A percentile compares a stretch with the other conserved stretches of the same genome.
Conservation (phyloP, 106 monocot species). For the Narthecium ossifragum region DNA sequence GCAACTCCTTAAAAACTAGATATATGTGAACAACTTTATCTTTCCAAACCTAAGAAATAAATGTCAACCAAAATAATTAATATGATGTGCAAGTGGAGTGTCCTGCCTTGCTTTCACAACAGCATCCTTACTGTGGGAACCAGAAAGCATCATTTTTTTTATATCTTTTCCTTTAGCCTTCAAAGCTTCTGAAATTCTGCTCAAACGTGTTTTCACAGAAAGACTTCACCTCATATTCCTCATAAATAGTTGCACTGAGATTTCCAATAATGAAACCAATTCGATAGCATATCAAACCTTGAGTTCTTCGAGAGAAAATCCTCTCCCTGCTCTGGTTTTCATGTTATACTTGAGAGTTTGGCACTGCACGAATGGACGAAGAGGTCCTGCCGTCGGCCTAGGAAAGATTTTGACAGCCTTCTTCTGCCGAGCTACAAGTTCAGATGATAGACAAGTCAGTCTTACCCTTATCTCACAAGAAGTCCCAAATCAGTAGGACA, state of each 20-base stretch:
- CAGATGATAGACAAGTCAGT: neutral
- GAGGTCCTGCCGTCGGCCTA: slow-evolving; percentile 58
- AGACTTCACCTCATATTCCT: neutral
- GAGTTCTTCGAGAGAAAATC: slow-evolving; percentile 59
- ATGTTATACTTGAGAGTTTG: slow-evolving; percentile 56
- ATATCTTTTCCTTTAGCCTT: too few species aligned
- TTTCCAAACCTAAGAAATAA: too few species aligned
- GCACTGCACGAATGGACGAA: slow-evolving; percentile 56
- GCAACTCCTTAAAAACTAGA: too few species aligned
- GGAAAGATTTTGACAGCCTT: slow-evolving; percentile 64
- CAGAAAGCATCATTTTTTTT: neutral
- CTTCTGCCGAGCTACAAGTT: slow-evolving; percentile 49
- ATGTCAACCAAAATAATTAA: too few species aligned
- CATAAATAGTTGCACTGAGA: neutral
- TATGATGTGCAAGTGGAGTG: too few species aligned
- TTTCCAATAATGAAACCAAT: neutral
- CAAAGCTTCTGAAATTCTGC: too few species aligned
- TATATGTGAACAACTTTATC: too few species aligned
- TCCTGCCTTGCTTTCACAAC: neutral
- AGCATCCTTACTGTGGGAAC: neutral
- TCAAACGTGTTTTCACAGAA: neutral
- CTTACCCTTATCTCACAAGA: neutral
- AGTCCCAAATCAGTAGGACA: neutral
- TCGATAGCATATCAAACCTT: slow-evolving; percentile 19
- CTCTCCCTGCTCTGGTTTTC: slow-evolving; percentile 55